A percentile compares a stretch with the other conserved stretches of the same genome.
These are phyloP conservation scores for Penicillium coffeae DNA, from an alignment of 495 filamentous ascomycete genomes.

Conservation along the genomic window DNA sequence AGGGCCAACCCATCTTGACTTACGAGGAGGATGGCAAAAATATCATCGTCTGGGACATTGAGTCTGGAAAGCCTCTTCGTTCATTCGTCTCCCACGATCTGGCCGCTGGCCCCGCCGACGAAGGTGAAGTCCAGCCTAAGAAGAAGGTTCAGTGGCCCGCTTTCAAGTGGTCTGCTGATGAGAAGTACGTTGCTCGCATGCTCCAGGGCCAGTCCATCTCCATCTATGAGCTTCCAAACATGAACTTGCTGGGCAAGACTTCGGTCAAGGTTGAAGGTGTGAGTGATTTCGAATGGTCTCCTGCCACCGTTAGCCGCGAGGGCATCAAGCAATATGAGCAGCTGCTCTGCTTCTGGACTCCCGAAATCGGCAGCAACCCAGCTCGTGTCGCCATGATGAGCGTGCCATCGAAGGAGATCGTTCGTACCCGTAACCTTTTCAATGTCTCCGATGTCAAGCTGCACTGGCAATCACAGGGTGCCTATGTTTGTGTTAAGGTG, in stretches of 20 bases:
- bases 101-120: conserved; percentile 51
- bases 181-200: conserved; percentile 93
- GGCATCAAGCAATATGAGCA: conserved; percentile 88
- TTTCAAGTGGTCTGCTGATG: conserved; percentile 98
- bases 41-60: conserved; percentile 97
- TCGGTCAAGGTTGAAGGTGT: conserved; percentile 93
- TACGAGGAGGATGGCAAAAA: conserved; percentile 97
- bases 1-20: conserved; percentile 70
- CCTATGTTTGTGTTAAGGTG: conserved; percentile 96
- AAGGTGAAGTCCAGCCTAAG: conserved; percentile 67
- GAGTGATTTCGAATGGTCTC: conserved; percentile 97
- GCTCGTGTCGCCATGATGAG: conserved; percentile 95
- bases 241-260: conserved; percentile 85
- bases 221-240: conserved; percentile 88
- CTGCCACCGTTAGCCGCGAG: conserved; percentile 71
- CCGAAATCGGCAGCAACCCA: conserved; percentile 97
- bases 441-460: conserved; percentile 96
- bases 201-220: conserved; percentile 84
- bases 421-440: conserved; percentile 93
- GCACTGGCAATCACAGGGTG: conserved; percentile 86
- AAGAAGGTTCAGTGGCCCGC: conserved; percentile 97
- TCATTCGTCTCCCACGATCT: conserved; percentile 86
- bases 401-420: conserved; percentile 87
- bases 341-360: conserved; percentile 97
- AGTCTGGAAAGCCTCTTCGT: conserved; percentile 80